Evolutionary conservation across 169 alveolate genomes (phyloP).

Genomic region (Neospora caninum): DNA sequence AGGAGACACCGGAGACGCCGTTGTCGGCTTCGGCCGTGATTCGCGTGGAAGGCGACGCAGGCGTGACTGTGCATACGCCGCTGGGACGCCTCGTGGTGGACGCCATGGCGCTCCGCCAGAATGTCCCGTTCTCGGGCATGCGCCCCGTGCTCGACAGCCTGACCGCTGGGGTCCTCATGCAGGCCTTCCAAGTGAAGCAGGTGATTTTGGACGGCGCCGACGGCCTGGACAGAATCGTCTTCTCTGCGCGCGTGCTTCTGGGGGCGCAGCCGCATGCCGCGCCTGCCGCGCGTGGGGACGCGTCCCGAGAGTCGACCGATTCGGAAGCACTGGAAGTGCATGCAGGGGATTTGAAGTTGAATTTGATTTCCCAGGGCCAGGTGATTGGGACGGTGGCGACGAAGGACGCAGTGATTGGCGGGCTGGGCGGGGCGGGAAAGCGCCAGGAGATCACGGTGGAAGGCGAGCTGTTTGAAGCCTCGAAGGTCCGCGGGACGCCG

Average conservation of each 20-base stretch:
- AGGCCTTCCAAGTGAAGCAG: not conserved
- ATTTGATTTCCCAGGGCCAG: not conserved
- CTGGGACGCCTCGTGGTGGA: not conserved
- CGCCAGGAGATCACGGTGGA: not conserved
- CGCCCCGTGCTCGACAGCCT: not conserved
- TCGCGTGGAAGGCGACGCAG: slow-evolving; percentile 13
- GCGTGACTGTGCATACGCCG: slow-evolving; percentile 11
- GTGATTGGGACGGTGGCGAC: not conserved
- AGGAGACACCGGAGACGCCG: not conserved
- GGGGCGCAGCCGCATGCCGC: not conserved
- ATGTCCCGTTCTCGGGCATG: not conserved
- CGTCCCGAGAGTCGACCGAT: not conserved
- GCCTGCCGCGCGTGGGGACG: not conserved
- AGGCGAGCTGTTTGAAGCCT: not conserved
- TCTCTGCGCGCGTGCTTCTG: not conserved
- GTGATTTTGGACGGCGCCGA: not conserved
- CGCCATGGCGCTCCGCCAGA: not conserved
- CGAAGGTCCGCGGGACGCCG: not conserved
- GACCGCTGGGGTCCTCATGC: not conserved
- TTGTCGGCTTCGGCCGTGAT: not conserved
- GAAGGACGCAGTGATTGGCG: not conserved
- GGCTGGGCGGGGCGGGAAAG: not conserved
- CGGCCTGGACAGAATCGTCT: not conserved
- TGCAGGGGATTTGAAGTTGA: not conserved
- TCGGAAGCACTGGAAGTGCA: slow-evolving; percentile 1